Percentiles rank a stretch among this genome's conserved stretches.
phyloP scores from a whole-genome alignment of 2,329 filamentous ascomycete genomes.

The Curvularia lunata region DNA sequence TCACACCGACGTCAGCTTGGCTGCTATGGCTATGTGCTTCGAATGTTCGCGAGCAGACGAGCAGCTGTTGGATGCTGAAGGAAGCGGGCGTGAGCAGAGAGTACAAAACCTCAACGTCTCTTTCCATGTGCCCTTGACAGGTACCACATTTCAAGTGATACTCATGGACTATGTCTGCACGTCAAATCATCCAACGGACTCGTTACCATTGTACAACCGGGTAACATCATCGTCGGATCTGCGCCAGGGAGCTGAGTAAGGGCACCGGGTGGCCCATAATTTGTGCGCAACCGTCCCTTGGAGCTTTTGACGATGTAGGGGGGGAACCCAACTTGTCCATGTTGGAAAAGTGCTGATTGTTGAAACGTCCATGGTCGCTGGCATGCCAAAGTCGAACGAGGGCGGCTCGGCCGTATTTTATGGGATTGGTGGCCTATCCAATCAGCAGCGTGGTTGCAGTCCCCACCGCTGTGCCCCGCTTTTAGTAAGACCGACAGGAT shows the following conservation, averaged over 20 bases:
- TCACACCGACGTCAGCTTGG: conserved; percentile 14
- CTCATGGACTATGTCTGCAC: neutral
- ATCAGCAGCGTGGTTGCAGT: neutral
- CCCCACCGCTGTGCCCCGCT: neutral
- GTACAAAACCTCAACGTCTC: neutral
- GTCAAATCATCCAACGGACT: neutral
- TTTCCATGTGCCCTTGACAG: neutral
- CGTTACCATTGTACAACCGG: neutral
- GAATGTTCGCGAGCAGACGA: conserved; percentile 9
- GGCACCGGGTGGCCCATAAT: neutral
- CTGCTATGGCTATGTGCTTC: conserved; percentile 1
- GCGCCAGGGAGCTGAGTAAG: neutral
- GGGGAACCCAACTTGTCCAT: conserved; percentile 2
- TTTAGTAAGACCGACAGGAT: conserved; percentile 1
- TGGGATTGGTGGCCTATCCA: conserved; percentile 5
- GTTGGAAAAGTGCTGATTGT: conserved; percentile 9
- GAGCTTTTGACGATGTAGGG: conserved; percentile 3
- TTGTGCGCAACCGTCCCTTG: conserved; percentile 2
- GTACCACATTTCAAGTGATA: neutral
- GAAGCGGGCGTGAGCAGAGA: neutral
- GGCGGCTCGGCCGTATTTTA: neutral
- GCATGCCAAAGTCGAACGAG: conserved; percentile 4
- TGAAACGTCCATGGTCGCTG: conserved; percentile 1
- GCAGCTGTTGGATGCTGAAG: neutral
- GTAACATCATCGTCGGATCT: conserved; percentile 1